phyloP scores from a whole-genome alignment of 768 basidiomycete species.

The Lactarius quietus region DNA sequence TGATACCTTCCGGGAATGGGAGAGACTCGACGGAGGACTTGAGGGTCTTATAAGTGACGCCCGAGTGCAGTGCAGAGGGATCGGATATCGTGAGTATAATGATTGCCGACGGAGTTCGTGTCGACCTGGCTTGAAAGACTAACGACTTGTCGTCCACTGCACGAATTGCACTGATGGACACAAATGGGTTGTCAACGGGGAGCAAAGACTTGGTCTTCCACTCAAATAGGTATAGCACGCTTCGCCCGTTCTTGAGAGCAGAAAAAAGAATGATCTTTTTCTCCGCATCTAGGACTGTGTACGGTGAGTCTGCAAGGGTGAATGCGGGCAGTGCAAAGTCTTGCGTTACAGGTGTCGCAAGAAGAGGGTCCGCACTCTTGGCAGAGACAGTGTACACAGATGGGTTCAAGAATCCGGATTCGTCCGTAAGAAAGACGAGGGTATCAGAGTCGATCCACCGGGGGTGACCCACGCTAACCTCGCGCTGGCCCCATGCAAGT shows the following conservation, averaged over 20 bases:
- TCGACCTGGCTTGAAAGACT: not conserved
- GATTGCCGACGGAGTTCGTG: not conserved
- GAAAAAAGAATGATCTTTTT: conserved; percentile 1
- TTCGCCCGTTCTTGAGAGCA: conserved; percentile 5
- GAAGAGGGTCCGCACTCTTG: conserved; percentile 1
- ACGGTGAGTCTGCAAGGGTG: conserved; percentile 8
- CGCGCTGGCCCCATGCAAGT: conserved; percentile 8
- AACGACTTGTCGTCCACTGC: not conserved
- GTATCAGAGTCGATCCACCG: conserved; percentile 11
- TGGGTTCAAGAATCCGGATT: conserved; percentile 18
- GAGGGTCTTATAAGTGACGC: not conserved
- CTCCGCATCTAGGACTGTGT: not conserved
- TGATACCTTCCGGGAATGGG: conserved; percentile 15
- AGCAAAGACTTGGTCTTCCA: not conserved
- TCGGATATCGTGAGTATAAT: not conserved
- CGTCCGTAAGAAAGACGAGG: conserved; percentile 12
- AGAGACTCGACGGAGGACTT: conserved; percentile 9
- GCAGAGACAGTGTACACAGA: conserved; percentile 4
- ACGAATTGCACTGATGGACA: not conserved
- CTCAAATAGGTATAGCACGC: not conserved
- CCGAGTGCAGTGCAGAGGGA: not conserved
- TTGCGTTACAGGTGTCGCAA: not conserved
- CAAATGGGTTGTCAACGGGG: conserved; percentile 11
- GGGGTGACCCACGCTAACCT: conserved; percentile 11
- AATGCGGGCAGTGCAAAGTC: conserved; percentile 16